Evolutionary conservation across 352 stramenopile species (phyloP), one percentile per base, ranked within the genome.

Genomic region (Halophytophthora polymorphica): DNA sequence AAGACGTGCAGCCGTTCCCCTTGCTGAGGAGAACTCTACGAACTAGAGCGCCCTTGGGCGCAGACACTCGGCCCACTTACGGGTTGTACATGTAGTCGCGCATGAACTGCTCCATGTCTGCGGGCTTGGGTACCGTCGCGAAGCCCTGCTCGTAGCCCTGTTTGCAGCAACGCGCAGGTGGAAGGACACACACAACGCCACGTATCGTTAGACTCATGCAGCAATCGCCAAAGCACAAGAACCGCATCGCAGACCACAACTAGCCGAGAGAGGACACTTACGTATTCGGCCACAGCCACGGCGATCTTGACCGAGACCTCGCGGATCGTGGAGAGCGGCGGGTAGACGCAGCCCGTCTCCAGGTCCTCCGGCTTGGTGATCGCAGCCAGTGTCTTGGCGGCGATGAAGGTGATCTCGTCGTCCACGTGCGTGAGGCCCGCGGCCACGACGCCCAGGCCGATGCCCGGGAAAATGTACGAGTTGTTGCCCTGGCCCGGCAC

Each of bases 381-480:
- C 40, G 71, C 55, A 11, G 85, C 73, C 6, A 93, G 69, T 8
- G 81, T 83, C 66, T 88, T 73, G 31, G 83, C 83, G 6, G 80
- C 83, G 45, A 90, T 86, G 57, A 93, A 77, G 75, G 93, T 89
- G 42, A 95, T 73, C 53, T 86, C 76, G 42, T 95, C 80, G 41
- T 89, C 70, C 28, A 92, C 78, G 58, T 83, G 77, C 14, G 77
- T 90, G 28, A 92, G 44, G 3, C 78, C 86, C 29, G 74, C 89
- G 5, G 95, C 72, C n/a, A 97, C 88, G 18, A 93, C 93, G 34
- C 90, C 96, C 4, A 99, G 79, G 19, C 93, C 96, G 50, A 99
- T 78, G 43, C 95, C 96, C 18, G 96, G 95, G 78, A 99, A 99
- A 58, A 99, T 90, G 72, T 98, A 99, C 66, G 95, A 91, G 73